Base-by-base conservation (phyloP, 2,329 filamentous ascomycete genomes). In the Raffaelea deltoideospora region DNA sequence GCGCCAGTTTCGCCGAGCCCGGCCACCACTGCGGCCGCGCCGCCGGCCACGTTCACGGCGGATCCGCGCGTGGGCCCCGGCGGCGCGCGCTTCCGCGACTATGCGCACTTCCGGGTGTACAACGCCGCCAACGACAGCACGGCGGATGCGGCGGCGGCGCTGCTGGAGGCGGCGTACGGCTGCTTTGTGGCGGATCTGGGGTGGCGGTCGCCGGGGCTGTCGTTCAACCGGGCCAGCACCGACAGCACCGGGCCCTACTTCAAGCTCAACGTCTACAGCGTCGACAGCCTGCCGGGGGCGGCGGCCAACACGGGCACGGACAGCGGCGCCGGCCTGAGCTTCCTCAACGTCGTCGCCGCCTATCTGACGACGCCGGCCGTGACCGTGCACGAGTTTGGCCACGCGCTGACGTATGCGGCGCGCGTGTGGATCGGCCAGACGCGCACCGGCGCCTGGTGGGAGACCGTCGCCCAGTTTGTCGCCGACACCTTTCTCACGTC, bases 331-430 rank as follows among this genome's bases (percentile, higher is more conserved):
- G 64, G 64, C 1, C 47, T 63, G 28, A 54, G 54, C 18, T 67
- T 50, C 42, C 47, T 67, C 29, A 58, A 65, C 38, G 60, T 68
- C 3, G 52, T 60, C 4, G 45, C 53, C 11, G 40, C 50, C 15
- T 63, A 57, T 39, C 49, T 67, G 24, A 50, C 51, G 2, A 49
- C 46, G 0, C 55, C 61, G 0, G 49, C 48, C 3, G 55, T 67
- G n/a, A 59, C 59, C 0, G 60, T 66, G 5, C 65, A 68, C 39
- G 65, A 68, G 45, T 68, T 56, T 34, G 65, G 64, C 0, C 65
- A 68, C 42, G 63, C 53, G 0, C 48, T 69, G 41, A 61, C 63
- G 15, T 67, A 65, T 38, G 54, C 58, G 14, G 59, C 59, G 40
- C 48, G 52, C 5, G 53, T 53, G 9, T 64, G 61, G 61, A 55